Evolutionary conservation across 2,329 filamentous ascomycete genomes (phyloP).

Genomic region (Penicillium paneum): DNA sequence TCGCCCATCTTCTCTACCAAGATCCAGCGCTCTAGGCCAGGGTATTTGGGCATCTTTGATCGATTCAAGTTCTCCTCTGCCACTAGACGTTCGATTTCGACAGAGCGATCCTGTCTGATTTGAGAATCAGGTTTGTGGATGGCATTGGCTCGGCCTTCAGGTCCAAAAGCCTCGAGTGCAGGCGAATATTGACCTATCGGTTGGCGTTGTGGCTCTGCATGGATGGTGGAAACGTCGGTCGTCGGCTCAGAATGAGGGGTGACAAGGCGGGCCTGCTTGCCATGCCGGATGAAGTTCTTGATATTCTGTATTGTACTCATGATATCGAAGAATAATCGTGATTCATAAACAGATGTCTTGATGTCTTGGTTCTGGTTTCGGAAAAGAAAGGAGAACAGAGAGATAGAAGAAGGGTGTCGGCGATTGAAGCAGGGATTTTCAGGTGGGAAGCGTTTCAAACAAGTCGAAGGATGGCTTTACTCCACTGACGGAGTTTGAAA

Average conservation of each 20-base stretch:
- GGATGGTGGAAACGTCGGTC: constrained; percentile 61
- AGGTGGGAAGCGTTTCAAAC: not conserved
- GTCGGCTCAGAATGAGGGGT: constrained; percentile 61
- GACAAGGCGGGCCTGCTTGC: constrained; percentile 81
- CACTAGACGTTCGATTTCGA: constrained; percentile 78
- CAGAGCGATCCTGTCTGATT: constrained; percentile 50
- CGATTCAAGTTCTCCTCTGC: constrained; percentile 86
- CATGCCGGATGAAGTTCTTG: constrained; percentile 97
- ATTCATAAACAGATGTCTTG: not conserved
- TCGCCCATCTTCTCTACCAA: constrained; percentile 97
- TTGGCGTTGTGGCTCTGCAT: constrained; percentile 60
- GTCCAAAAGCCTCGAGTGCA: constrained; percentile 59
- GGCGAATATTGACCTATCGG: constrained; percentile 48
- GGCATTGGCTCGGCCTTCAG: constrained; percentile 59
- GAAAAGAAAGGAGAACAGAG: constrained; percentile 1
- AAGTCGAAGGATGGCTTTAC: not conserved
- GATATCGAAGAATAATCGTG: constrained; percentile 16
- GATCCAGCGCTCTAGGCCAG: constrained; percentile 80
- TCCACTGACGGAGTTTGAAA: not conserved
- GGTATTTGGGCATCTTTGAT: constrained; percentile 80
- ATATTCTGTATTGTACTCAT: constrained; percentile 85
- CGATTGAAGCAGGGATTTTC: constrained; percentile 1
- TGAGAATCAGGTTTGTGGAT: constrained; percentile 63
- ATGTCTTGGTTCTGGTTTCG: not conserved
- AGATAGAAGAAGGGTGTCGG: not conserved